Percentiles rank a stretch among this genome's conserved stretches.
These are phyloP conservation scores for Lodderomyces margitis DNA, from an alignment of 1,139 yeast species.

Conservation along the genomic window DNA sequence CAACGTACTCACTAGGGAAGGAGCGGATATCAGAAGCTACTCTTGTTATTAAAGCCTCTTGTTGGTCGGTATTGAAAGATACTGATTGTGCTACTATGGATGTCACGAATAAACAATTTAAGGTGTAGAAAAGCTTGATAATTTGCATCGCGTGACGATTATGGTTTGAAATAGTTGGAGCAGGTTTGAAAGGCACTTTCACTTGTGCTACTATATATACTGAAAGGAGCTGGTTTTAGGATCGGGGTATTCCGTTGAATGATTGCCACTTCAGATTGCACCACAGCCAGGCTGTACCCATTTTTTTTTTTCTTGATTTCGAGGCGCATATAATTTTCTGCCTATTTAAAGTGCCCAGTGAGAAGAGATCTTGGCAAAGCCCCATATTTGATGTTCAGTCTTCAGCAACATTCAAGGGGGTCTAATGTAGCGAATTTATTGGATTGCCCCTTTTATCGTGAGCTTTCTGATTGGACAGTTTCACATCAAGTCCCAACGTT, in stretches of 20 bases:
- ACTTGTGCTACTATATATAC: background rate
- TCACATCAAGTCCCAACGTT: no score
- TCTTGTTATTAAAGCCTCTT: constrained; percentile 26
- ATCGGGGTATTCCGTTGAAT: background rate
- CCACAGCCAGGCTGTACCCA: background rate
- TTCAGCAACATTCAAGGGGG: no score
- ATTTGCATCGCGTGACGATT: background rate
- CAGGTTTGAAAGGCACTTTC: no score
- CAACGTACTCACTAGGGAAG: constrained; percentile 22
- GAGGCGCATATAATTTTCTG: background rate
- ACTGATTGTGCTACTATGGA: constrained; percentile 5
- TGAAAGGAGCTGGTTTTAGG: background rate
- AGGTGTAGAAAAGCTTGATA: background rate
- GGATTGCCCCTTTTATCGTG: no score
- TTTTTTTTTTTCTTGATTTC: background rate
- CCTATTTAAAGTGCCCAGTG: no score
- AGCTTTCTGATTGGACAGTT: no score
- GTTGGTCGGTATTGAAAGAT: background rate
- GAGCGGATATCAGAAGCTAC: constrained; percentile 27
- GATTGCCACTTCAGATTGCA: background rate
- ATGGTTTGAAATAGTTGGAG: no score
- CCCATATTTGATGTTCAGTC: no score
- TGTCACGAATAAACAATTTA: constrained; percentile 3
- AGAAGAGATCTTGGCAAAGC: background rate
- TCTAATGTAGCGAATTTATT: no score